Evolutionary conservation across 1,284 basidiomycete genomes (phyloP), one percentile per base, ranked within the genome.

Genomic region (Bjerkandera adusta): DNA sequence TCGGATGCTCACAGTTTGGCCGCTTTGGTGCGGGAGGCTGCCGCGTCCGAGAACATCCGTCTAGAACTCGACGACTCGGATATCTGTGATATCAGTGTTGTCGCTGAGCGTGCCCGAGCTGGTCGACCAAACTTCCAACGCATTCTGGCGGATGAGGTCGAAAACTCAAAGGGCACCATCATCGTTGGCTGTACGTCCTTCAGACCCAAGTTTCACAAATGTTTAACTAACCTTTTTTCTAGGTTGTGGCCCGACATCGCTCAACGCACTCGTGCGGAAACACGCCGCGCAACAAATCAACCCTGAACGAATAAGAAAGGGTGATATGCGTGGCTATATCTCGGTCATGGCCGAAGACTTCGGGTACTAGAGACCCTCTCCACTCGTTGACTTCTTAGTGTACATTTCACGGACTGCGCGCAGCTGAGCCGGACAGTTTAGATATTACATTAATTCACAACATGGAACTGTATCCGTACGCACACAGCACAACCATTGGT

Each of bases 221-320:
- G 18, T 36, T 27, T 20, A 10, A 37, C 25, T 34, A 16, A 38
- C 12, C 29, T 22, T 51, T 20, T 10, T 29, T 32, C 4, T 50
- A 85, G 83, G 81, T 49, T 92, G 89, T 57, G 89, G 89, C 4
- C 89, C 89, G 0, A 72, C 75, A 1, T 84, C 84, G 15, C 71
- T 92, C 47, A 84, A 86, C 57, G 81, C 79, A 3, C 68, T 89
- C 56, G 76, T 91, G 18, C 73, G 89, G 37, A 85, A 87, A 61
- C 68, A 78, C 36, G 76, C 89, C 20, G 76, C 84, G 1, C 68
- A 73, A 35, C 77, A 83, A 54, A 84, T 89, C 43, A 70, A 79
- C 56, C 79, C 81, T 5, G 57, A 55, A 18, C 73, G 76, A 44
- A 73, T 85, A 46, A 61, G 74, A 50, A 63, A 66, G 30, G 87